A percentile compares a stretch with the other conserved stretches of the same genome.
Conservation (phyloP, 2,329 filamentous ascomycete genomes). For the Cladophialophora bantiana region DNA sequence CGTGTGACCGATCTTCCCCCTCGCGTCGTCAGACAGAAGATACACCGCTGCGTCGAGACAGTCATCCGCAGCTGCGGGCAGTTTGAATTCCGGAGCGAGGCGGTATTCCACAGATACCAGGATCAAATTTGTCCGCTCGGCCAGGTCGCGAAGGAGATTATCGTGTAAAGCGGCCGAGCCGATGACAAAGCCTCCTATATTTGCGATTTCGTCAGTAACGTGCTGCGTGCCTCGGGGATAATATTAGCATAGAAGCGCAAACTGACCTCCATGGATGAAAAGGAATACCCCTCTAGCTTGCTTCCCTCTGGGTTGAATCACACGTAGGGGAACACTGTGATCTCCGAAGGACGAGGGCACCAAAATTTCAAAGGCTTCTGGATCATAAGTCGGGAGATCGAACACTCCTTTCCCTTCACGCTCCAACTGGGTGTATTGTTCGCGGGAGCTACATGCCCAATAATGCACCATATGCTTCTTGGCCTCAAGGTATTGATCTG, state of each 20-base stretch:
- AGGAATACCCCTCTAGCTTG: background rate
- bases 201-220: no score
- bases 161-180: conserved; percentile 4
- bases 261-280: conserved; percentile 6
- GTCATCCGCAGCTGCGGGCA: conserved; percentile 10
- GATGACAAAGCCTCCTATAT: conserved; percentile 7
- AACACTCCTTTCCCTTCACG: conserved; percentile 4
- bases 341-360: background rate
- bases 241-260: background rate
- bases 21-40: background rate
- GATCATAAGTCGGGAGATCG: background rate
- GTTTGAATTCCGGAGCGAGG: conserved; percentile 15
- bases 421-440: background rate
- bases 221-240: background rate
- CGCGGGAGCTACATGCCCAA: background rate
- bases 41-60: conserved; percentile 5
- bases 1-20: background rate
- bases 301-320: background rate
- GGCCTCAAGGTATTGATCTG: background rate
- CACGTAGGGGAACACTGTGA: background rate
- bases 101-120: conserved; percentile 19
- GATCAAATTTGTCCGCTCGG: conserved; percentile 11
- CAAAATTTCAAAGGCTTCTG: background rate
- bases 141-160: background rate
- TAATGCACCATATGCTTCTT: conserved; percentile 1